Base-by-base conservation (phyloP, 2,329 filamentous ascomycete species). In the Fusarium kyushuense region DNA sequence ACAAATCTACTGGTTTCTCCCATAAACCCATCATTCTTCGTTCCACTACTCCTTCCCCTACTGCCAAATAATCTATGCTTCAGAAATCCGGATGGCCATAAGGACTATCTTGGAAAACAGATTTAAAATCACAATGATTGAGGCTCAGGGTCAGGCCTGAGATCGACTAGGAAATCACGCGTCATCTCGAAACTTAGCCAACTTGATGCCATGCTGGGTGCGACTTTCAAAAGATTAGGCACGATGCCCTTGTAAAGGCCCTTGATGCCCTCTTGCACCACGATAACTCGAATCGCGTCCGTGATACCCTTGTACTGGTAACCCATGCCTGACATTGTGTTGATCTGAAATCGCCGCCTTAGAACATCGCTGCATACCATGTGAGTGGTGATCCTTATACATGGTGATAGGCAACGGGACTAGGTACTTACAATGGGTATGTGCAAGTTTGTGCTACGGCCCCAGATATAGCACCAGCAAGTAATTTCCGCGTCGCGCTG, bases 301-400 rank as follows among this genome's bases (percentile, higher is more conserved):
- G 88, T 85, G 42, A 99, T 90, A 9, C 90, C 91, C 75, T 92
- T 94, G 83, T 99, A 99, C 77, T 95, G 89, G 80, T 97, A 98
- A 51, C 96, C 96, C 90, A 99, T 95, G 52, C 96, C 96, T 47
- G 92, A 93, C 96, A 99, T 99, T 54, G 96, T 97, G 81, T 99
- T 99, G 82, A 99, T 96, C 77, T 99, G 96, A 79, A 99, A 99
- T 51, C 96, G 89, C 63, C 96, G 90, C 32, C 96, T 92, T 55
- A 99, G 85, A 4, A 99, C 95, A 77, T 97, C 94, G 77, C 93
- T 96, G 11, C 16, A 45, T 38, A 19, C 14, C 19, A 51, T 67
- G 14, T 47, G 7, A 19, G 12, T 16, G 52, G 30, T 76, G 63
- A 77, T 76, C 74, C 65, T 27, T 11, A 16, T 38, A 40, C 8